phyloP scores from a whole-genome alignment of 2,329 filamentous ascomycete genomes.

The Pestalotiopsis sp. region DNA sequence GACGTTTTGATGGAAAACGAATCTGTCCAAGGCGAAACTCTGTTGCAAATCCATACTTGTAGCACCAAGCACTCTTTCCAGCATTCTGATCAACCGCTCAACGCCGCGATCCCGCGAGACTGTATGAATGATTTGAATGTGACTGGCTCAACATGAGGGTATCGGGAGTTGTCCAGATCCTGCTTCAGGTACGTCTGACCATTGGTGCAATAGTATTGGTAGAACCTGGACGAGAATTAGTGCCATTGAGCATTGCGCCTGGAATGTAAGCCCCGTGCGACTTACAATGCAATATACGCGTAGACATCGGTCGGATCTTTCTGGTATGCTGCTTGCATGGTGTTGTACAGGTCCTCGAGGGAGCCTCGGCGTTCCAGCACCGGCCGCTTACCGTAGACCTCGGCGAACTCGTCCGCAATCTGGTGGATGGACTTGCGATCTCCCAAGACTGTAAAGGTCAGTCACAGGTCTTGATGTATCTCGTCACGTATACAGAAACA shows the following conservation, averaged over 20 bases:
- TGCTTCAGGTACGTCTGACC: slow-evolving; percentile 16
- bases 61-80: not conserved
- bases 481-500: not conserved
- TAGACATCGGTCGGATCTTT: not conserved
- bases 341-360: not conserved
- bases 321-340: not conserved
- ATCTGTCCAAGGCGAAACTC: no score
- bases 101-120: not conserved
- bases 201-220: slow-evolving; percentile 16
- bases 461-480: not conserved
- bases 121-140: not conserved
- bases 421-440: not conserved
- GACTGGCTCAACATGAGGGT: slow-evolving; percentile 19
- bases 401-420: not conserved
- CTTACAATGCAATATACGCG: not conserved
- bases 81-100: not conserved
- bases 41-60: not conserved
- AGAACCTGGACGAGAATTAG: slow-evolving; percentile 16
- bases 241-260: not conserved
- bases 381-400: not conserved
- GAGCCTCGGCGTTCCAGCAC: not conserved
- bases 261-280: not conserved
- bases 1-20: no score
- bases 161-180: slow-evolving; percentile 16
- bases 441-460: not conserved